These are phyloP conservation scores for Vanilla planifolia DNA, from an alignment of 106 monocot species.

Conservation along the genomic window DNA sequence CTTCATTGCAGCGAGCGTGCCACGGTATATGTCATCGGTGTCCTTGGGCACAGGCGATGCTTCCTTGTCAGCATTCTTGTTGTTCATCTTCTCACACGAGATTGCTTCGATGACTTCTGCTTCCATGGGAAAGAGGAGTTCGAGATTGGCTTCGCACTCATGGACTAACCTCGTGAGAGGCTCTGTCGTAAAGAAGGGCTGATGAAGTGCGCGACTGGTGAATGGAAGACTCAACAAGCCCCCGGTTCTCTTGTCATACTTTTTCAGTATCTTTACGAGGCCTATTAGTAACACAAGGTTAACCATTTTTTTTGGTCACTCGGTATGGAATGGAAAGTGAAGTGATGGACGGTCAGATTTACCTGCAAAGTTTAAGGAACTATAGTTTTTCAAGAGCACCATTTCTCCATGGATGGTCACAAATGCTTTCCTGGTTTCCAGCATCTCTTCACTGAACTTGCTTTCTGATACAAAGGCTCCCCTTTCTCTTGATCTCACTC, in stretches of 20 bases:
- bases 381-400: slow-evolving; percentile 95
- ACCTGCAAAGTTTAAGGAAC: slow-evolving; percentile 96
- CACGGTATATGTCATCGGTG: slow-evolving; percentile 48
- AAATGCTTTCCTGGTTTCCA: slow-evolving; percentile 83
- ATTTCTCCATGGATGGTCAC: slow-evolving; percentile 97
- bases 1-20: slow-evolving; percentile 74
- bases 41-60: slow-evolving; percentile 29
- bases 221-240: slow-evolving; percentile 67
- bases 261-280: slow-evolving; percentile 89
- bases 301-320: not conserved
- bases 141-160: slow-evolving; percentile 83
- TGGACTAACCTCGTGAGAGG: slow-evolving; percentile 70
- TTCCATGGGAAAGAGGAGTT: slow-evolving; percentile 78
- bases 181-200: slow-evolving; percentile 91
- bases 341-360: slow-evolving; percentile 2
- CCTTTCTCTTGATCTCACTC: slow-evolving; percentile 30
- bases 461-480: slow-evolving; percentile 42
- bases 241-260: slow-evolving; percentile 95
- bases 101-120: slow-evolving; percentile 39
- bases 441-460: slow-evolving; percentile 74
- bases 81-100: not conserved
- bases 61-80: slow-evolving; percentile 4
- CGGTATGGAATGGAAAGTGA: not conserved
- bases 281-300: slow-evolving; percentile 17
- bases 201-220: slow-evolving; percentile 67